Evolutionary conservation across 2,329 filamentous ascomycete genomes (phyloP), one percentile per base, ranked within the genome.

Genomic region (Immersiporthe knoxdaviesiana): DNA sequence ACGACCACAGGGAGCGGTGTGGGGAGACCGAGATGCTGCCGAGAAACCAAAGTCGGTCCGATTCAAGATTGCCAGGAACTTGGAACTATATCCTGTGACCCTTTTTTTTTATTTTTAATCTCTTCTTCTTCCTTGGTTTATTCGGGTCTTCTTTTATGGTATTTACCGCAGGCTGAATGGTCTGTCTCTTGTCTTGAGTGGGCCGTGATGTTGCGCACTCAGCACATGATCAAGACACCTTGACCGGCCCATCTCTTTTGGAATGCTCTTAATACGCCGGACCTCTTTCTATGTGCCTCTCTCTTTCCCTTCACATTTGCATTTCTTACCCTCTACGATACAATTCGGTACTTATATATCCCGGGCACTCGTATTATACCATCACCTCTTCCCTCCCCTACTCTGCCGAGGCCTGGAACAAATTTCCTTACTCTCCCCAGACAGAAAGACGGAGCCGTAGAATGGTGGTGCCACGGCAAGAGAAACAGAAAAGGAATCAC

Each of bases 41-140:
- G 50, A 54, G 50, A 54, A 54, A 27, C n/a, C 10, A 54, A 27
- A 54, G 50, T 54, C 50, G 50, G 50, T 14, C 50, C 50, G 50
- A 54, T 54, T 54, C 50, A 54, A 27, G 50, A 54, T 54, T 54
- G n/a, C 50, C 50, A 54, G 50, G 50, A 54, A 54, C 10, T 54
- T n/a, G 50, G 24, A 27, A 54, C 50, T 54, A 54, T 52, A 27
- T 12, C 27, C 10, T 54, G 11, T 16, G 1, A 52, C 11, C 27
- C n/a, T 24, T 27, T 11, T 27, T 54, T 2, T 11, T 27, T 24
- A 10, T 54, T 27, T 30, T n/a, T 2, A 6, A 27, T 27, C 11
- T 7, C 10, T 54, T 16, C 50, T 16, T 8, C 4, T 35, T 35
- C 8, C 35, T 35, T 35, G 35, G 8, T 35, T 35, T 35, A 8